Evolutionary conservation across 352 stramenopile species (phyloP), one percentile per base, ranked within the genome.

Genomic region (Globisporangium spinosum): DNA sequence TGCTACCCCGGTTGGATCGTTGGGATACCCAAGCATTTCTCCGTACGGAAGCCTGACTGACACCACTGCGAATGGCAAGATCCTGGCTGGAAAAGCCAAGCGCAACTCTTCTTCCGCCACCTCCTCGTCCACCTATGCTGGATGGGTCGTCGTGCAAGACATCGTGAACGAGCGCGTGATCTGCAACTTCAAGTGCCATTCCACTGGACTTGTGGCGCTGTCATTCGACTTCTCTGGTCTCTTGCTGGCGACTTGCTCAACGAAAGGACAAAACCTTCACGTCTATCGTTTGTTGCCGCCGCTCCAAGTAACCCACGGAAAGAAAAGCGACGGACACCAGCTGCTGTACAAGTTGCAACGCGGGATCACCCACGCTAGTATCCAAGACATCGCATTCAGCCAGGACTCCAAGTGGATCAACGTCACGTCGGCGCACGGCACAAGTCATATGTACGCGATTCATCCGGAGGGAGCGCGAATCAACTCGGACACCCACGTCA

Each of bases 311-410:
- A 69, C 32, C 5, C 25, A 59, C 35, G 58, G 55, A 6, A 65
- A 65, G 56, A 61, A 38, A 17, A 56, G 29, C 34, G 54, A 69
- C 15, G 43, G 43, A 4, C 70, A 85, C 32, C 82, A 89, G 62
- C 74, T 97, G 9, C 57, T 95, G 47, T 97, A 95, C 79, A 93
- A 93, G 62, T 76, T 97, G 32, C 87, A 94, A 63, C 89, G 89
- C 43, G 89, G 89, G 32, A 95, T 95, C 63, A 97, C 89, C 0
- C 84, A 92, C 67, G 89, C 87, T 0, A 92, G 76, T 59, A 95
- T 97, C 65, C 84, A 89, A 27, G 75, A 95, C 53, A 79, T 97
- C 38, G 73, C 82, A 5, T 93, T 95, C 68, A 95, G 86, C 64
- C 78, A 89, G 34, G 86, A 97, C 64, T 73, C 82, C 43, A 94